These are phyloP conservation scores for Aureobasidium uvarum DNA, from an alignment of 2,329 filamentous ascomycete species.

Conservation along the genomic window DNA sequence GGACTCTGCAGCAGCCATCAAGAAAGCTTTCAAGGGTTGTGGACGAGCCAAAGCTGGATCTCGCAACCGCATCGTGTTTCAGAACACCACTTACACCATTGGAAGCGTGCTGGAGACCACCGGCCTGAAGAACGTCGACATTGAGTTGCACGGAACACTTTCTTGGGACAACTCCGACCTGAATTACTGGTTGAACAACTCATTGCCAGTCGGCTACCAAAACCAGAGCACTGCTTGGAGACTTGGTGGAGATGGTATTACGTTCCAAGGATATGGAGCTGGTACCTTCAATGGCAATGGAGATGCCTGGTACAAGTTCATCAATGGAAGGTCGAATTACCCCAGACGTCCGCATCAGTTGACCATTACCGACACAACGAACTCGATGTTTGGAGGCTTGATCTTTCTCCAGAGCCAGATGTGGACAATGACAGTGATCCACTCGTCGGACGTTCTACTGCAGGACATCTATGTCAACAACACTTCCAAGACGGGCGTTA, in stretches of 20 bases:
- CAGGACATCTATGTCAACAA: slow-evolving; percentile 56
- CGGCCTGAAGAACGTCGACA: slow-evolving; percentile 47
- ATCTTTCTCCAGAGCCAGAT: slow-evolving; percentile 59
- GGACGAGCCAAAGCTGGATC: slow-evolving; percentile 40
- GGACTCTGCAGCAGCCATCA: slow-evolving; percentile 38
- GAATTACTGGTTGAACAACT: slow-evolving; percentile 54
- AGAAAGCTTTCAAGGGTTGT: slow-evolving; percentile 51
- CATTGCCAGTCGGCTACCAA: slow-evolving; percentile 54
- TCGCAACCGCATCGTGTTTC: slow-evolving; percentile 52
- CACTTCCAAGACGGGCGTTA: slow-evolving; percentile 36
- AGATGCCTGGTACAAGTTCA: slow-evolving; percentile 58
- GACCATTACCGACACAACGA: slow-evolving; percentile 51
- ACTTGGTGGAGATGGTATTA: slow-evolving; percentile 55
- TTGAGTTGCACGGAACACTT: slow-evolving; percentile 51
- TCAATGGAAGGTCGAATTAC: slow-evolving; percentile 47
- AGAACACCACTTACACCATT: slow-evolving; percentile 51
- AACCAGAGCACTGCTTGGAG: slow-evolving; percentile 57
- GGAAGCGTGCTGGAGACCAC: slow-evolving; percentile 52
- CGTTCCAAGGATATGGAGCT: slow-evolving; percentile 50
- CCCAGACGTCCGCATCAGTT: slow-evolving; percentile 53
- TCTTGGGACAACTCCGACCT: slow-evolving; percentile 45
- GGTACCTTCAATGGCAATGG: slow-evolving; percentile 61
- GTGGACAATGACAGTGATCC: slow-evolving; percentile 57
- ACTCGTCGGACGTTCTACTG: slow-evolving; percentile 49
- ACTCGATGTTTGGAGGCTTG: slow-evolving; percentile 51